A percentile compares a stretch with the other conserved stretches of the same genome.
These are phyloP conservation scores for Aspergillus baeticus DNA, from an alignment of 495 filamentous ascomycete species.

Conservation along the genomic window DNA sequence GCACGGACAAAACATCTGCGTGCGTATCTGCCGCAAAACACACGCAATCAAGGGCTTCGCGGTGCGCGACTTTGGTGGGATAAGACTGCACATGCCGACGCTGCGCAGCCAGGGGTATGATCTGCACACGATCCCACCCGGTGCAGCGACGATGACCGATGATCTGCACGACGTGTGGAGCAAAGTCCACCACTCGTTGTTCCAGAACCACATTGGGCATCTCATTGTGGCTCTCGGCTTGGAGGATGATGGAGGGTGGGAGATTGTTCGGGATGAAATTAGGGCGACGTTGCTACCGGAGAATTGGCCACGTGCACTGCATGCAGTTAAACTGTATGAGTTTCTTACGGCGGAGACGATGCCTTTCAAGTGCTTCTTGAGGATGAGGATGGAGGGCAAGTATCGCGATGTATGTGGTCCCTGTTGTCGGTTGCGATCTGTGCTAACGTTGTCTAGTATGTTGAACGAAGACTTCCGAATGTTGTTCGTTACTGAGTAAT, in stretches of 20 bases:
- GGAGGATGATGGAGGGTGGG: conserved; percentile 14
- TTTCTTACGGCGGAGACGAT: conserved; percentile 20
- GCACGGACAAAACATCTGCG: conserved; percentile 24
- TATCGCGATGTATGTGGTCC: conserved; percentile 22
- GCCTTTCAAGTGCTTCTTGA: conserved; percentile 24
- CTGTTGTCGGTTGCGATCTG: background rate
- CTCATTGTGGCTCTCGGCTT: conserved; percentile 9
- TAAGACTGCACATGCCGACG: conserved; percentile 21
- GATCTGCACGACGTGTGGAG: conserved; percentile 19
- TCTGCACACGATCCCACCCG: background rate
- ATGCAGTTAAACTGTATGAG: conserved; percentile 5
- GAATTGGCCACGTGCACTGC: background rate
- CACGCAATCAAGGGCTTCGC: conserved; percentile 21
- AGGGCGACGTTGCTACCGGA: conserved; percentile 1
- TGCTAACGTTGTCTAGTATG: conserved; percentile 15
- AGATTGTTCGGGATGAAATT: conserved; percentile 11
- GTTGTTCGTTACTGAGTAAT: background rate
- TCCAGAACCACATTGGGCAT: conserved; percentile 22
- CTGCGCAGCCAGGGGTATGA: background rate
- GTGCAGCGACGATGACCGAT: conserved; percentile 10
- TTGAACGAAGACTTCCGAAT: conserved; percentile 17
- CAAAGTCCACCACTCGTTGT: conserved; percentile 23
- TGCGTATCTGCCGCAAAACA: conserved; percentile 16
- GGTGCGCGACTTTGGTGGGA: conserved; percentile 23
- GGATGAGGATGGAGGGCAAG: conserved; percentile 21